Conservation (phyloP, 1,284 basidiomycete species). For the Rhodotorula sp. region DNA sequence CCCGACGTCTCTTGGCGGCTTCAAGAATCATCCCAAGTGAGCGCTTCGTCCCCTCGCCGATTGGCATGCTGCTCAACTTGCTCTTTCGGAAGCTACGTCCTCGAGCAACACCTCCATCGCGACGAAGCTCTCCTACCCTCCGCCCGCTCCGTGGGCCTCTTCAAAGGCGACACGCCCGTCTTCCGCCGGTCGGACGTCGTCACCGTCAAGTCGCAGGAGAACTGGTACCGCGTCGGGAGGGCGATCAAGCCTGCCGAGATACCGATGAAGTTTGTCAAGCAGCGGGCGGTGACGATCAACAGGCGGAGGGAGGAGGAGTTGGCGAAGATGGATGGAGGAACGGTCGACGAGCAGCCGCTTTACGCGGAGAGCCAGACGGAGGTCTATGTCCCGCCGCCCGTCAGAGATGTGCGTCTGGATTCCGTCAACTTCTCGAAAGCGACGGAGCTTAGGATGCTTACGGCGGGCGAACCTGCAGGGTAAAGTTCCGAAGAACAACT, state of each 20-base stretch:
- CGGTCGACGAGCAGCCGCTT: conserved; percentile 72
- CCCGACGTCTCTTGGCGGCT: conserved; percentile 84
- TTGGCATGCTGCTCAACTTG: not conserved
- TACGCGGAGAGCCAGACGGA: conserved; percentile 87
- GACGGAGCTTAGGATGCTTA: no score
- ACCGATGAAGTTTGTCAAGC: conserved; percentile 86
- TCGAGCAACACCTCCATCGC: conserved; percentile 82
- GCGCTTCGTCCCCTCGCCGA: conserved; percentile 43
- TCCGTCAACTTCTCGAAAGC: no score
- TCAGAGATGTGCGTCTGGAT: conserved; percentile 66
- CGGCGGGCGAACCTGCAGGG: no score
- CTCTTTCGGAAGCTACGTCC: conserved; percentile 65
- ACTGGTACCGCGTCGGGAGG: conserved; percentile 89
- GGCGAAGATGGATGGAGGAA: conserved; percentile 56
- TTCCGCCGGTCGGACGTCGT: conserved; percentile 81
- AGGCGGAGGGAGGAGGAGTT: conserved; percentile 81
- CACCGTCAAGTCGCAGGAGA: conserved; percentile 82
- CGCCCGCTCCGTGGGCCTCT: conserved; percentile 75
- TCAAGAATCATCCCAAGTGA: conserved; percentile 92
- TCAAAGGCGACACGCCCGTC: conserved; percentile 83
- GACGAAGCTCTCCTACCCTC: conserved; percentile 85
- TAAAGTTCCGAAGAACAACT: conserved; percentile 87
- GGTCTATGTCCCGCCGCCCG: conserved; percentile 71
- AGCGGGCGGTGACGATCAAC: conserved; percentile 77
- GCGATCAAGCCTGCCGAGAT: conserved; percentile 69